phyloP scores from a whole-genome alignment of 1,284 basidiomycete genomes.

The Abortiporus biennis region DNA sequence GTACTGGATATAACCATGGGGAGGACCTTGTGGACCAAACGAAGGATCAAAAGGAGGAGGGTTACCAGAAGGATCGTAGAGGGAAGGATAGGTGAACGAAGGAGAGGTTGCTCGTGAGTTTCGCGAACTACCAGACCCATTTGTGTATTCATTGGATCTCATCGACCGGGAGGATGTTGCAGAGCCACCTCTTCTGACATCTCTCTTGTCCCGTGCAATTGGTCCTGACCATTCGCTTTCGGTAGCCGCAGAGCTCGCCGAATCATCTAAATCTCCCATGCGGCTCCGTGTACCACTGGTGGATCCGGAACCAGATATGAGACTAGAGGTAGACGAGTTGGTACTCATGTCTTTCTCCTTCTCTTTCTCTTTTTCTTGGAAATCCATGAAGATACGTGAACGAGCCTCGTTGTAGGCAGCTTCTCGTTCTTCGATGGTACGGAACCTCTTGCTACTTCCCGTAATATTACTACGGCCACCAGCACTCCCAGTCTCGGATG shows the following conservation, averaged over 20 bases:
- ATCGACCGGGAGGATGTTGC: constrained; percentile 53
- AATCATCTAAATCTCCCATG: constrained; percentile 58
- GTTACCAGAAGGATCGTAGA: constrained; percentile 56
- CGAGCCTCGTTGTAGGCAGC: constrained; percentile 81
- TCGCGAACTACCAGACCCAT: constrained; percentile 53
- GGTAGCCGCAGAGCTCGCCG: constrained; percentile 60
- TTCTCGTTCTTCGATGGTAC: constrained; percentile 76
- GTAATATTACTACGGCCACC: constrained; percentile 60
- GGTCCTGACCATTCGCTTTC: constrained; percentile 77
- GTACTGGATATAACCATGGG: constrained; percentile 24
- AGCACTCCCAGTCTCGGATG: constrained; percentile 71
- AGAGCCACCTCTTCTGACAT: constrained; percentile 36
- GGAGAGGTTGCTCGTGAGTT: constrained; percentile 69
- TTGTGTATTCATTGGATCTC: constrained; percentile 41
- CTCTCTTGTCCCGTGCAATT: constrained; percentile 46
- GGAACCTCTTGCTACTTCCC: constrained; percentile 55
- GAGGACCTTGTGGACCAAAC: constrained; percentile 32
- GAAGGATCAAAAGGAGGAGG: constrained; percentile 42
- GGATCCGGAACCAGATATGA: constrained; percentile 59
- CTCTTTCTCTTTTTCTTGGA: constrained; percentile 67
- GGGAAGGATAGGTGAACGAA: constrained; percentile 61
- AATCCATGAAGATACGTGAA: constrained; percentile 75
- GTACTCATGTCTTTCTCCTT: constrained; percentile 73
- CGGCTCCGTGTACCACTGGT: constrained; percentile 53
- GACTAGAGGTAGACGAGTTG: constrained; percentile 66